Percentiles rank a stretch among this genome's conserved stretches.
These are phyloP conservation scores for Arabidopsis suecica DNA, from an alignment of 345 rosid genomes.

Conservation along the genomic window DNA sequence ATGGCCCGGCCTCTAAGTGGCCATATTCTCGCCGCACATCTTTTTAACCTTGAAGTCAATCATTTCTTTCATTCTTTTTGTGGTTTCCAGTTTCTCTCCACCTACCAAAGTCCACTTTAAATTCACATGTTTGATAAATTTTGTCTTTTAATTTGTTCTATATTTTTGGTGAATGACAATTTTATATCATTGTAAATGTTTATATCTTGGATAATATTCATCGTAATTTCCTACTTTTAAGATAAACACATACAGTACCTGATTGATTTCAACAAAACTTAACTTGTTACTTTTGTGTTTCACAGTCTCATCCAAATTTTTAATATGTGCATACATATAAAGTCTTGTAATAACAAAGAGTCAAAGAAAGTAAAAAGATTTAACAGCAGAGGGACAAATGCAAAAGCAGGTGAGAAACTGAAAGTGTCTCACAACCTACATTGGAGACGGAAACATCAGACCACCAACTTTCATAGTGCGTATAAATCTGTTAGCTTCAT, in stretches of 20 bases:
- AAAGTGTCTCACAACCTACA: neutral
- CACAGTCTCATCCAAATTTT: neutral
- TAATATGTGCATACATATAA: too few relatives aligned
- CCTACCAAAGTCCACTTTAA: neutral
- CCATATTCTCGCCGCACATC: neutral
- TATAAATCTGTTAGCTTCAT: neutral
- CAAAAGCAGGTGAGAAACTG: neutral
- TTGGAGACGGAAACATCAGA: neutral
- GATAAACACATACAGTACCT: neutral
- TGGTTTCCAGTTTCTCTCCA: neutral
- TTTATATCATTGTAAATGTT: too few relatives aligned
- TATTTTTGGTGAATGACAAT: too few relatives aligned
- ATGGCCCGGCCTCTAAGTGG: neutral
- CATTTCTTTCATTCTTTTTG: neutral
- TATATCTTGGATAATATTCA: too few relatives aligned
- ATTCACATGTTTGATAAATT: too few relatives aligned
- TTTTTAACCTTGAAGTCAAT: neutral
- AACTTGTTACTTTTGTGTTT: neutral
- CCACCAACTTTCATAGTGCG: slow-evolving; percentile 18
- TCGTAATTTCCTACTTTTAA: neutral
- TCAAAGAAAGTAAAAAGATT: neutral
- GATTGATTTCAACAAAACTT: neutral
- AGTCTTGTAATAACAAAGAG: neutral
- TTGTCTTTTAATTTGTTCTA: too few relatives aligned
- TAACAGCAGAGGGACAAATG: neutral